phyloP scores from a whole-genome alignment of 306 rosid genomes.

The Vicia villosa region DNA sequence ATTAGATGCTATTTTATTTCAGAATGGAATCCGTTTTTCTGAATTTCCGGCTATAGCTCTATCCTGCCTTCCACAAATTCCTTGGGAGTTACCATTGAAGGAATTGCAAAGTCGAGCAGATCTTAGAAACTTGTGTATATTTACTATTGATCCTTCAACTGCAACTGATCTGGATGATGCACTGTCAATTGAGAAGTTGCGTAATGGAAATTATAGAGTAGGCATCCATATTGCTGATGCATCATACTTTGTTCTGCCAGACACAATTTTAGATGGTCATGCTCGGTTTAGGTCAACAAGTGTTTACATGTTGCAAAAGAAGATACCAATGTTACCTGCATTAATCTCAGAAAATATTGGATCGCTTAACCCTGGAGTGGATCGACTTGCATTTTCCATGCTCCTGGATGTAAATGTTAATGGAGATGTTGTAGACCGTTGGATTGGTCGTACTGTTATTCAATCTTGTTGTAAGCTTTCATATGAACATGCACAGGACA shows the following conservation, averaged over 20 bases:
- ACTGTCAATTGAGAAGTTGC: constrained; percentile 69
- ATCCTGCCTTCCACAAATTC: constrained; percentile 57
- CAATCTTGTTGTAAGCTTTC: constrained; percentile 92
- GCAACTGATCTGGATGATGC: constrained; percentile 96
- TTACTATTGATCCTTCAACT: constrained; percentile 85
- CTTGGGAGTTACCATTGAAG: constrained; percentile 76
- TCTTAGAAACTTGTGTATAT: constrained; percentile 71
- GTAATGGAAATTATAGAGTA: constrained; percentile 71
- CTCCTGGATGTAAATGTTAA: constrained; percentile 57
- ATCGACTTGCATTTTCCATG: constrained; percentile 79
- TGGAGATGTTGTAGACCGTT: constrained; percentile 68
- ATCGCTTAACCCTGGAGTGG: constrained; percentile 85
- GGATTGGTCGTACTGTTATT: constrained; percentile 87
- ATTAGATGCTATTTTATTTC: constrained; percentile 74
- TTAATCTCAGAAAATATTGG: constrained; percentile 67
- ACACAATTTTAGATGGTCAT: constrained; percentile 66
- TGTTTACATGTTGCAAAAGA: constrained; percentile 64
- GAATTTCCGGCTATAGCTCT: constrained; percentile 70
- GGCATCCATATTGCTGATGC: constrained; percentile 89
- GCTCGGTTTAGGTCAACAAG: constrained; percentile 78
- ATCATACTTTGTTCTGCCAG: constrained; percentile 80
- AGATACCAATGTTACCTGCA: constrained; percentile 82
- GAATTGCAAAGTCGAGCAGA: constrained; percentile 69
- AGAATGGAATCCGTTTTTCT: constrained; percentile 60
- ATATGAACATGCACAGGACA: constrained; percentile 70